Percentiles rank a stretch among this genome's conserved stretches.
These are phyloP conservation scores for Aurantiochytrium sp. DNA, from an alignment of 108 stramenopile species.

Conservation along the genomic window DNA sequence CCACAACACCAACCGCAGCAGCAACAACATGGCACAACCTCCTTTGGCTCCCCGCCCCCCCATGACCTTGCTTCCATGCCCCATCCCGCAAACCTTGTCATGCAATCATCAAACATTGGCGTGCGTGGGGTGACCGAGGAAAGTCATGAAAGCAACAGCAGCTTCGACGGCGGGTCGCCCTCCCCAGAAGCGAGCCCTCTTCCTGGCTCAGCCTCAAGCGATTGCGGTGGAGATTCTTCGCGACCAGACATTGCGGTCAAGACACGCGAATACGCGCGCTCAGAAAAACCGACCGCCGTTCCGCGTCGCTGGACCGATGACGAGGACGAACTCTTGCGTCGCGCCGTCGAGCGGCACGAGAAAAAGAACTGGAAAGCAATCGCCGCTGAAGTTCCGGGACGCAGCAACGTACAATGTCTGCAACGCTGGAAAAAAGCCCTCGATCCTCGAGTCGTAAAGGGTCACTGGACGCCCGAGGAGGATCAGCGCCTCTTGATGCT, in stretches of 20 bases:
- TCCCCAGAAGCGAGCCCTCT: neutral
- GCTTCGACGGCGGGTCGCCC: too few species aligned
- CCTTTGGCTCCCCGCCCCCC: too few species aligned
- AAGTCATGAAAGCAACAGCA: neutral
- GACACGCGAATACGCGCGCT: neutral
- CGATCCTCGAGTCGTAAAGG: slow-evolving; percentile 27
- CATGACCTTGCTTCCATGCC: too few species aligned
- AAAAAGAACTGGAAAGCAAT: slow-evolving; percentile 28
- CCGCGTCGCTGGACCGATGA: neutral
- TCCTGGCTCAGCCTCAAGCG: neutral
- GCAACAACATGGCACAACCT: too few species aligned
- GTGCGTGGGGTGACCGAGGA: neutral
- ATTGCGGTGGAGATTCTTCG: neutral
- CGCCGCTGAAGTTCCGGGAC: slow-evolving; percentile 21
- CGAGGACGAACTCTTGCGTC: neutral
- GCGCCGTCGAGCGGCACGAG: neutral
- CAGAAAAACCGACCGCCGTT: neutral
- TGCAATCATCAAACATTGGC: too few species aligned
- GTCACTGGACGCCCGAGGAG: slow-evolving; percentile 33
- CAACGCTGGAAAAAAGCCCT: slow-evolving; percentile 39
- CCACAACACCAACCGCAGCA: too few species aligned
- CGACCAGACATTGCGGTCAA: slow-evolving; percentile 1
- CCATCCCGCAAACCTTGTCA: too few species aligned
- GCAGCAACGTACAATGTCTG: slow-evolving; percentile 35
- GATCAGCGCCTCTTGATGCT: neutral